Percentiles rank a stretch among this genome's conserved stretches.
Evolutionary conservation across 179 eudicot genomes (phyloP).

Genomic region (Carnegiea gigantea): DNA sequence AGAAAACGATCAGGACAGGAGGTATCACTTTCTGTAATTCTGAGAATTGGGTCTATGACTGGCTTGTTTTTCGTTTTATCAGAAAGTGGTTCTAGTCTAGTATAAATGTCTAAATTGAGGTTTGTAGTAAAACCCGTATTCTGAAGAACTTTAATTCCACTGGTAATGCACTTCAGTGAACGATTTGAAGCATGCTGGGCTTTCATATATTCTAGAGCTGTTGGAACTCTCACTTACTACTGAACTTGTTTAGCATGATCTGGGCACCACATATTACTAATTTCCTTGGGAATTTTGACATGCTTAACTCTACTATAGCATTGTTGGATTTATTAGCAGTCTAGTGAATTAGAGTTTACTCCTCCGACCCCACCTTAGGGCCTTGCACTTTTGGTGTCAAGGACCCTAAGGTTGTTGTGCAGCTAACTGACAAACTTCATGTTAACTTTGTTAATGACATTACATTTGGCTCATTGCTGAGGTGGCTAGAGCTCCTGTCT

Average conservation of each 20-base stretch:
- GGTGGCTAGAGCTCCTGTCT: too few relatives aligned
- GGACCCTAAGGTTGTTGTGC: conserved; percentile 32
- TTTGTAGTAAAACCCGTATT: background rate
- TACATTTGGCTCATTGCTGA: too few relatives aligned
- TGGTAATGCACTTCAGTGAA: background rate
- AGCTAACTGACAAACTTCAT: too few relatives aligned
- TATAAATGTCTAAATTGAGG: background rate
- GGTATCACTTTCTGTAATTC: background rate
- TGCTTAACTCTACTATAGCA: background rate
- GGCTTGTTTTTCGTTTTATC: background rate
- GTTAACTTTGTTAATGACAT: too few relatives aligned
- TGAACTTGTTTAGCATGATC: conserved; percentile 25
- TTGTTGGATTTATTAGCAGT: conserved; percentile 16
- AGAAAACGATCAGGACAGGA: background rate
- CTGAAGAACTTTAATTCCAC: background rate
- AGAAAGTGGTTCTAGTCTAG: background rate
- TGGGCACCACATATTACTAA: conserved; percentile 1
- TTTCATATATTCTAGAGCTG: background rate
- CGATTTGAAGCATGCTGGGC: background rate
- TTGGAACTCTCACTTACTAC: background rate
- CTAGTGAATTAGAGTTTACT: conserved; percentile 29
- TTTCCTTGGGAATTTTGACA: conserved; percentile 17
- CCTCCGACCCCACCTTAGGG: conserved; percentile 36
- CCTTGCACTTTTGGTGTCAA: conserved; percentile 26
- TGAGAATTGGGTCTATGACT: background rate